Evolutionary conservation across 202 grass and related monocot species (phyloP), one percentile per base, ranked within the genome.

Genomic region (Panicum hallii): DNA sequence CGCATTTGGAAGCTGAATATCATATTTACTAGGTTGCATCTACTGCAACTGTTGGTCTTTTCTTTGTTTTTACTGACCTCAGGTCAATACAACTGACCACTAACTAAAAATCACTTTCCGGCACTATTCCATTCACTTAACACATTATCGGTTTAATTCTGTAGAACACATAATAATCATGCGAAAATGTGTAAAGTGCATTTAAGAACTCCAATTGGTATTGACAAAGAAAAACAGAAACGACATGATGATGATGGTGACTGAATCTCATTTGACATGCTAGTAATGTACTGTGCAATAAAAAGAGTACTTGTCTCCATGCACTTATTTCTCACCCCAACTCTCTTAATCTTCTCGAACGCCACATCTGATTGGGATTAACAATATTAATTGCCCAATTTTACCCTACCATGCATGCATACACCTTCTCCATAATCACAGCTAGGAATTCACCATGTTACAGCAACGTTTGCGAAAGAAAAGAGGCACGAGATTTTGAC

Each of bases 321-420:
- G 87, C 90, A 92, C 82, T 94, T 90, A 92, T 94, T 94, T 65
- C 32, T 80, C 67, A 48, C 58, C 68, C 17, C 69, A 26, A 56
- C 68, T 56, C 63, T 75, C 41, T 46, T 81, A 17, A 57, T 71
- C 66, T 57, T 30, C 56, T 77, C 47, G 40, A 28, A 78, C 82
- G 74, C 50, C 48, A 84, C 45, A 56, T 79, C 42, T 78, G 77
- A 86, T 67, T 70, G 82, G 82, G 72, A 69, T 52, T 40, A 82
- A 86, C 16, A 23, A 67, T 82, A 86, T 73, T 84, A 93, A 88
- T 63, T 74, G 67, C 66, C 65, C 53, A 72, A 44, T 69, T 72
- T 54, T 63, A 79, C 74, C 79, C 30, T 75, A 85, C 70, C 79
- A 86, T 83, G 87, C 85, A 94, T 83, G 19, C 78, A 79, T 76